A percentile compares a stretch with the other conserved stretches of the same genome.
These are phyloP conservation scores for Holtermanniella nyarrowii DNA, from an alignment of 768 basidiomycete species.

Conservation along the genomic window DNA sequence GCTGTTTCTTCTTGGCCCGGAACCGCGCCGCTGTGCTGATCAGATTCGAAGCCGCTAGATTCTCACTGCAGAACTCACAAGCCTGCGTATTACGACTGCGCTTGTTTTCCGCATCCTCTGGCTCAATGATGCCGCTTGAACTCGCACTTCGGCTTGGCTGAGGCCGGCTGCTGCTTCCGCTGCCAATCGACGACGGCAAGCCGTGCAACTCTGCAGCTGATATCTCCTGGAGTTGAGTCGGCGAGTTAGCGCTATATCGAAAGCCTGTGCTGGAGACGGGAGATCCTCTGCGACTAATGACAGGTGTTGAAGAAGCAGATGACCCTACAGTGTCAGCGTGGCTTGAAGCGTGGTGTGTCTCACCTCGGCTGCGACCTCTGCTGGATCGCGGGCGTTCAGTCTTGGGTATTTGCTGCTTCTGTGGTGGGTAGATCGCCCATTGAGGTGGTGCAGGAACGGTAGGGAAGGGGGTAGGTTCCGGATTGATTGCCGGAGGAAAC, in stretches of 20 bases:
- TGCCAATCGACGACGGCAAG: background rate
- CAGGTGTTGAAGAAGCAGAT: background rate
- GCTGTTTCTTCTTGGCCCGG: conserved; percentile 16
- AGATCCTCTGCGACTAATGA: background rate
- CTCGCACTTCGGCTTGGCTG: background rate
- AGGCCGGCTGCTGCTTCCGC: background rate
- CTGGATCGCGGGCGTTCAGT: background rate
- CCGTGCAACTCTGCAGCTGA: background rate
- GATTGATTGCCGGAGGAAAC: background rate
- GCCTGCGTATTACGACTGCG: conserved; percentile 16
- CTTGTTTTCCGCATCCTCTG: conserved; percentile 14
- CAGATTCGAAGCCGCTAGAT: background rate
- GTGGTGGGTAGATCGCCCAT: background rate
- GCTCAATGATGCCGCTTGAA: background rate
- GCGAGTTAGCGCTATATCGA: background rate
- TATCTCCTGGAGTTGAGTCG: background rate
- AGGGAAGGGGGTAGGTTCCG: background rate
- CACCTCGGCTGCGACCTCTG: background rate
- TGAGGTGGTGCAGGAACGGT: background rate
- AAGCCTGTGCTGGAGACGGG: background rate
- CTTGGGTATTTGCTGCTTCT: background rate
- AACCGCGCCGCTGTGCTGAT: conserved; percentile 18
- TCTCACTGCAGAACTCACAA: conserved; percentile 6
- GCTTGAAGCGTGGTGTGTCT: background rate
- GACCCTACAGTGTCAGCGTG: background rate